Evolutionary conservation across 1,284 basidiomycete genomes (phyloP).

Genomic region (Ustilago tritici): DNA sequence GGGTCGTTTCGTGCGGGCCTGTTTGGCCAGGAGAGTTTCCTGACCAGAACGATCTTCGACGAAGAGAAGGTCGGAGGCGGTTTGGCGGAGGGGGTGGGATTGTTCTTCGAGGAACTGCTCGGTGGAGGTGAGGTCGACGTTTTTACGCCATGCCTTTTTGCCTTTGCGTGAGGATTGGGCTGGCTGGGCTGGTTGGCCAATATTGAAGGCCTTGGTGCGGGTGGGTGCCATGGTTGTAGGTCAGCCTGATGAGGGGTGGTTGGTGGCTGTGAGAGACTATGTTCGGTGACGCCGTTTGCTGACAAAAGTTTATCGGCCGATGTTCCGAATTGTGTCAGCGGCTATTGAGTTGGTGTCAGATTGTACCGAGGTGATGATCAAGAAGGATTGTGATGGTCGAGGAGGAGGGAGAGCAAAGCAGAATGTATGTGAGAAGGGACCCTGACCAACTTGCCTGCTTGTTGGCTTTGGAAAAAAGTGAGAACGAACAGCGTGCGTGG

Average conservation of each 20-base stretch:
- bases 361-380: not conserved
- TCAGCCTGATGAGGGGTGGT: not conserved
- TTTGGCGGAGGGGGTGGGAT: constrained; percentile 46
- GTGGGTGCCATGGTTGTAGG: constrained; percentile 32
- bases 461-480: not conserved
- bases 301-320: not conserved
- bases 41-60: constrained; percentile 71
- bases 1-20: constrained; percentile 71
- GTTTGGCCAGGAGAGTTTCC: constrained; percentile 43
- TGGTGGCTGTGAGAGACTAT: not conserved
- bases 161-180: constrained; percentile 84
- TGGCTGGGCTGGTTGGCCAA: constrained; percentile 62
- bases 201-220: constrained; percentile 25
- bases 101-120: constrained; percentile 59
- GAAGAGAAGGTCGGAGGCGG: constrained; percentile 36
- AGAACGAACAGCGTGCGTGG: not conserved
- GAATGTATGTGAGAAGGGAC: not conserved
- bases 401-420: not conserved
- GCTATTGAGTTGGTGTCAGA: not conserved
- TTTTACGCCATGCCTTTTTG: constrained; percentile 92
- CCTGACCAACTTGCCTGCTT: constrained; percentile 4
- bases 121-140: constrained; percentile 70
- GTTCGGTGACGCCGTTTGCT: not conserved
- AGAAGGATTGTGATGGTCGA: not conserved
- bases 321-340: not conserved